Evolutionary conservation across 768 basidiomycete species (phyloP).

Genomic region (Trametes meyenii): DNA sequence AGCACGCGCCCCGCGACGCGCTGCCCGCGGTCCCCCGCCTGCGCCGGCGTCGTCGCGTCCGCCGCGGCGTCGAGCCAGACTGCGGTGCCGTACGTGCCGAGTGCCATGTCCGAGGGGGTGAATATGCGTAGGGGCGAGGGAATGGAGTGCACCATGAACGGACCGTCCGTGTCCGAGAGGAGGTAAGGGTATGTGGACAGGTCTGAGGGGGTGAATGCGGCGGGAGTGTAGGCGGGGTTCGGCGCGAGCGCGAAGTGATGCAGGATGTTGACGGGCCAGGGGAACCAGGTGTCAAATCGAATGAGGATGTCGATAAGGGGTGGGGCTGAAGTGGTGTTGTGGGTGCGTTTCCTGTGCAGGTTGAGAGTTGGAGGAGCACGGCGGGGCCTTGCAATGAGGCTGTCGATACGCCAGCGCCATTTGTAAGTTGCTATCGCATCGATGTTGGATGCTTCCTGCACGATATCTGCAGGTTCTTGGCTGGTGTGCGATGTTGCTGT

Average conservation of each 20-base stretch:
- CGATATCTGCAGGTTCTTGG: neutral
- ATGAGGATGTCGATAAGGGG: conserved; percentile 53
- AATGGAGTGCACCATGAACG: conserved; percentile 22
- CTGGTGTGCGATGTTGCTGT: conserved; percentile 30
- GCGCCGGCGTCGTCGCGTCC: conserved; percentile 37
- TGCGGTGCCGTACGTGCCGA: conserved; percentile 63
- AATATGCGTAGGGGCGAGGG: conserved; percentile 54
- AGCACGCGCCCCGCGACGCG: conserved; percentile 54
- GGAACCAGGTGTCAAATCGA: conserved; percentile 61
- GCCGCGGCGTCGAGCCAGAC: conserved; percentile 70
- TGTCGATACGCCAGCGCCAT: conserved; percentile 64
- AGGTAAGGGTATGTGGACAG: conserved; percentile 22
- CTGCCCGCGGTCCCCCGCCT: conserved; percentile 51
- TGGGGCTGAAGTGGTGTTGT: conserved; percentile 1
- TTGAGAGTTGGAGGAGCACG: conserved; percentile 16
- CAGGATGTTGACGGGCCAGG: conserved; percentile 73
- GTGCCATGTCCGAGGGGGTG: conserved; percentile 51
- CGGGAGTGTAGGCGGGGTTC: conserved; percentile 37
- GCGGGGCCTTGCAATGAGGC: conserved; percentile 44
- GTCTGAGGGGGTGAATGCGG: neutral
- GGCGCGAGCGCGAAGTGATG: conserved; percentile 59
- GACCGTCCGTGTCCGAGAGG: conserved; percentile 11
- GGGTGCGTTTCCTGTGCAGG: neutral
- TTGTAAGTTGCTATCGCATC: conserved; percentile 49
- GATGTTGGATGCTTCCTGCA: conserved; percentile 24